Conservation (phyloP, 495 filamentous ascomycete genomes). For the Xylaria telfairii region DNA sequence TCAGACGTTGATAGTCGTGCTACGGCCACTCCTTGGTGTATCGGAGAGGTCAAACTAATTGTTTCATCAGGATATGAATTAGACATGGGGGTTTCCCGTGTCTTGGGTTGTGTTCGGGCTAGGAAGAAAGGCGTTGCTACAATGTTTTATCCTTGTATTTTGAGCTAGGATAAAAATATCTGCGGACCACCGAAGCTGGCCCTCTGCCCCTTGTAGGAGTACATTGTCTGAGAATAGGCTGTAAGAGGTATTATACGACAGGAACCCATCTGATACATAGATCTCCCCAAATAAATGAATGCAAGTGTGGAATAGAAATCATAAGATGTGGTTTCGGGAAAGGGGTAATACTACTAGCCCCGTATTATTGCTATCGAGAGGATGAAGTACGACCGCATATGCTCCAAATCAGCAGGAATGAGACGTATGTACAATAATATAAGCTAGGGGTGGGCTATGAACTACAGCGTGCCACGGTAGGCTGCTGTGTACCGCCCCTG, state of each 20-base stretch:
- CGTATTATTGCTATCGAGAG: neutral
- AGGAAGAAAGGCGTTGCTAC: neutral
- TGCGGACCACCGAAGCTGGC: neutral
- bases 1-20: neutral
- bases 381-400: constrained; percentile 7
- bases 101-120: neutral
- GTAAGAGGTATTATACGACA: neutral
- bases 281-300: neutral
- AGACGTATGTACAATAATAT: neutral
- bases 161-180: neutral
- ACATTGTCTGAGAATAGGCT: neutral
- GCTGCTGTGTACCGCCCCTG: constrained; percentile 3
- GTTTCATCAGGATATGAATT: neutral
- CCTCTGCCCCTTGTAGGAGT: neutral
- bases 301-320: neutral
- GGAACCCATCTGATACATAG: neutral
- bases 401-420: neutral
- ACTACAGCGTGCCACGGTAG: constrained; percentile 13
- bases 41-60: neutral
- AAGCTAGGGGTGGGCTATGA: neutral
- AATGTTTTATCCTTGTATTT: neutral
- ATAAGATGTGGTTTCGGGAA: neutral
- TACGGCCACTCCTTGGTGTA: constrained; percentile 11
- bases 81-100: neutral
- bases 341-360: neutral